These are phyloP conservation scores for Eimeria acervulina DNA, from an alignment of 169 alveolate species.

Conservation along the genomic window DNA sequence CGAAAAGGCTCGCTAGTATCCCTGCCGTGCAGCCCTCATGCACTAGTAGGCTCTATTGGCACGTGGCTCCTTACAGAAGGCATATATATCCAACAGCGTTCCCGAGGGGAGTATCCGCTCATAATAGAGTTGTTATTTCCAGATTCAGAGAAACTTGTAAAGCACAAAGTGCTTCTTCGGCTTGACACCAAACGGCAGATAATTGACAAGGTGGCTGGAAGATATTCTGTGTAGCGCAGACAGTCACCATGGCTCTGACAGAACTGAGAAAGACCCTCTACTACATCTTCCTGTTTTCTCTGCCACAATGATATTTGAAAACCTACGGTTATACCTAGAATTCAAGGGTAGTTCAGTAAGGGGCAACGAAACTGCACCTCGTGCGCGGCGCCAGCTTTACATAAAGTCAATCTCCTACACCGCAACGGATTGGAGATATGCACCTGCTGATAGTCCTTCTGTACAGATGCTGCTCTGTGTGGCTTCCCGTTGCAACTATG, in stretches of 20 bases:
- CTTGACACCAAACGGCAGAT: background rate
- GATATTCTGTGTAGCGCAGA: too few species aligned
- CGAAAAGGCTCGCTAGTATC: background rate
- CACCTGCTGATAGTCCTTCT: background rate
- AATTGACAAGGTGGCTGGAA: too few species aligned
- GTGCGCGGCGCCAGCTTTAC: background rate
- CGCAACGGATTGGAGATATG: background rate
- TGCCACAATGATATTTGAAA: background rate
- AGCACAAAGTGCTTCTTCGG: background rate
- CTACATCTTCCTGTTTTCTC: background rate
- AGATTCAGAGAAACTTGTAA: background rate
- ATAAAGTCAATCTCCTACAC: background rate
- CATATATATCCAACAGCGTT: too few species aligned
- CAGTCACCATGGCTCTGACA: background rate
- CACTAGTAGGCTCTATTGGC: background rate
- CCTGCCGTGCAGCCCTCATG: background rate
- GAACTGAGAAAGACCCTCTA: background rate
- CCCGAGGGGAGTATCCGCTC: too few species aligned
- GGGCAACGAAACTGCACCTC: background rate
- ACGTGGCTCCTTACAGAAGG: too few species aligned
- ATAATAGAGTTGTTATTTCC: background rate
- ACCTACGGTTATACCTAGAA: background rate
- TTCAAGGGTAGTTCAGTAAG: background rate
- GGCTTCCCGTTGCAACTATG: background rate
- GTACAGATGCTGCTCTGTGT: background rate